A percentile compares a stretch with the other conserved stretches of the same genome.
phyloP scores from a whole-genome alignment of 1,284 basidiomycete species.

The Neotropicomus parvogracilis region DNA sequence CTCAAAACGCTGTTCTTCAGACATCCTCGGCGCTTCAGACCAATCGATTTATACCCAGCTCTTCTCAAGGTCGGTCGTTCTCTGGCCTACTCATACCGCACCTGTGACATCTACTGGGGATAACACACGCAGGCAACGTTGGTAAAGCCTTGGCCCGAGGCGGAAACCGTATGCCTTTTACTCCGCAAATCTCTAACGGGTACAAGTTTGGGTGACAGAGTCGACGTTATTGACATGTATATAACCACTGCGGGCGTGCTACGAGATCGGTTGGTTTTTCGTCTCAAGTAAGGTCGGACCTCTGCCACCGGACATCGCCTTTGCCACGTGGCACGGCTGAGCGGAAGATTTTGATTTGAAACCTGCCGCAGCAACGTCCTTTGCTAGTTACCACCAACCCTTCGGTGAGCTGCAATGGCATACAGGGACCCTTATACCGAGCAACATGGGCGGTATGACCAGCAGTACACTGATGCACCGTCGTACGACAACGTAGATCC shows the following conservation, averaged over 20 bases:
- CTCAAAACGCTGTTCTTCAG: conserved; percentile 12
- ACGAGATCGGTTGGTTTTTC: too few species aligned
- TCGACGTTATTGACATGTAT: neutral
- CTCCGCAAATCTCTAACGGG: conserved; percentile 32
- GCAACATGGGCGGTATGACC: conserved; percentile 37
- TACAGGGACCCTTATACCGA: conserved; percentile 52
- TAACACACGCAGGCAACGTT: conserved; percentile 5
- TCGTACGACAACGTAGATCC: conserved; percentile 46
- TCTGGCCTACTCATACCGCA: conserved; percentile 9
- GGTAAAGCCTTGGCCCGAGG: conserved; percentile 23
- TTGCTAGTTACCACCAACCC: neutral
- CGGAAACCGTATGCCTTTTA: conserved; percentile 49
- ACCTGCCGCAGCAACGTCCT: conserved; percentile 22
- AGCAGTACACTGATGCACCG: conserved; percentile 38
- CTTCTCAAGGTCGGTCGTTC: conserved; percentile 21
- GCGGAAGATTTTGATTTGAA: neutral
- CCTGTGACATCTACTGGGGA: conserved; percentile 1
- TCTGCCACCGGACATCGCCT: neutral
- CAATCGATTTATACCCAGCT: conserved; percentile 29
- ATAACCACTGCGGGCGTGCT: too few species aligned
- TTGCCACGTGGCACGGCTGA: conserved; percentile 13
- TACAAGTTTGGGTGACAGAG: conserved; percentile 30
- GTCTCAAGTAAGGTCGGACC: neutral
- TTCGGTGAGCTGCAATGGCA: conserved; percentile 31
- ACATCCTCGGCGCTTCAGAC: conserved; percentile 20